A percentile compares a stretch with the other conserved stretches of the same genome.
Evolutionary conservation across 1,284 basidiomycete genomes (phyloP).

Genomic region (Tetrapyrgos nigripes): DNA sequence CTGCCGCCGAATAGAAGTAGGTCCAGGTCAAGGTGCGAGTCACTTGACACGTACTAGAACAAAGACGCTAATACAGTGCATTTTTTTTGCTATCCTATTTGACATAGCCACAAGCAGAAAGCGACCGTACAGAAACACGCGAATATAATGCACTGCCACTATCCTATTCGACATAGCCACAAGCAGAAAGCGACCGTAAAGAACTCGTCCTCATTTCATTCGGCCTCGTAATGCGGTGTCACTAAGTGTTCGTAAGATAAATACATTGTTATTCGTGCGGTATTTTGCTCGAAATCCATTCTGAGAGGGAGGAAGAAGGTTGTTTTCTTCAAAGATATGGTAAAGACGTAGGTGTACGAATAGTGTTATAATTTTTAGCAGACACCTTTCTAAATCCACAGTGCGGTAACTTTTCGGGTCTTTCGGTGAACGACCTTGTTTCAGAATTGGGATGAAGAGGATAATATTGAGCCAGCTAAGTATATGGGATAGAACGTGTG

Average conservation of each 20-base stretch:
- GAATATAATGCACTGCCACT: too few relatives aligned
- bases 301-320: conserved; percentile 5
- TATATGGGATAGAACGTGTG: background rate
- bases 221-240: conserved; percentile 15
- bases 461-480: background rate
- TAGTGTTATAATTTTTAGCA: conserved; percentile 15
- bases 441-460: conserved; percentile 6
- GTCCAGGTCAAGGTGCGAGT: too few relatives aligned
- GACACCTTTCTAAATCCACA: conserved; percentile 14
- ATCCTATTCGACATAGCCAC: too few relatives aligned
- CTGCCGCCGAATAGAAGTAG: too few relatives aligned
- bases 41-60: too few relatives aligned
- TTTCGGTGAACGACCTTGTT: conserved; percentile 8
- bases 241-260: conserved; percentile 10
- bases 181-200: too few relatives aligned
- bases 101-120: too few relatives aligned
- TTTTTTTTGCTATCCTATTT: too few relatives aligned
- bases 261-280: conserved; percentile 1
- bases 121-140: too few relatives aligned
- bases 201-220: too few relatives aligned
- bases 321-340: background rate
- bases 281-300: conserved; percentile 3
- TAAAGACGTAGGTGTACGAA: conserved; percentile 9
- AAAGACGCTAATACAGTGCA: too few relatives aligned
- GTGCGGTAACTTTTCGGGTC: conserved; percentile 12